Percentiles rank a stretch among this genome's conserved stretches.
These are phyloP conservation scores for Nothophoma quercina DNA, from an alignment of 2,329 filamentous ascomycete species.

Conservation along the genomic window DNA sequence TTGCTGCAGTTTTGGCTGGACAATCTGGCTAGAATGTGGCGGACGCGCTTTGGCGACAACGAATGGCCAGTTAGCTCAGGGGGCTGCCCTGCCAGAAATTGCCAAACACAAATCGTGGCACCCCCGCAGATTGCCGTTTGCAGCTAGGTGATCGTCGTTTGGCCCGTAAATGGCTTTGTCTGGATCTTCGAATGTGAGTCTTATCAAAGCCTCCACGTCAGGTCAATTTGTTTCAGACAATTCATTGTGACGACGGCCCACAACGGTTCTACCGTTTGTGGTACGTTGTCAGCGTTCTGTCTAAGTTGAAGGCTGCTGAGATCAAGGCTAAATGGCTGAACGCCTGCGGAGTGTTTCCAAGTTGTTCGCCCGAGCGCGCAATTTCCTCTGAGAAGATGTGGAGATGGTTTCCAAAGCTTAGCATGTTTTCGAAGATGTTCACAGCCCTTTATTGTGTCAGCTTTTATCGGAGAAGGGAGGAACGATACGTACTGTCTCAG, in stretches of 20 bases:
- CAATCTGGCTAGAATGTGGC: slow-evolving; percentile 14
- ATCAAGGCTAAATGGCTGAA: slow-evolving; percentile 80
- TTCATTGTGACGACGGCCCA: background rate
- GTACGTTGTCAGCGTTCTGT: slow-evolving; percentile 52
- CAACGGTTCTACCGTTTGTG: slow-evolving; percentile 12
- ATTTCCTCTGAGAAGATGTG: slow-evolving; percentile 84
- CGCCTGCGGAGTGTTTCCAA: slow-evolving; percentile 81
- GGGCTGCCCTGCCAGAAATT: slow-evolving; percentile 1
- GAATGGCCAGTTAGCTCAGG: slow-evolving; percentile 15
- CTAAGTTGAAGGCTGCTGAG: slow-evolving; percentile 79
- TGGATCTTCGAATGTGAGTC: slow-evolving; percentile 1
- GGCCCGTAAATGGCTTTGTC: slow-evolving; percentile 5
- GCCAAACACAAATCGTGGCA: slow-evolving; percentile 9
- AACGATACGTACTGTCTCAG: slow-evolving; percentile 48
- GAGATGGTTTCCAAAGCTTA: slow-evolving; percentile 78
- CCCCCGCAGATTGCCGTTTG: slow-evolving; percentile 8
- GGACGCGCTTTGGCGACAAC: slow-evolving; percentile 7
- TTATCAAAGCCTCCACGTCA: slow-evolving; percentile 2
- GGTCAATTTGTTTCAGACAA: background rate
- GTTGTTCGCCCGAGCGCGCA: slow-evolving; percentile 74
- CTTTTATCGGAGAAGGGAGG: background rate
- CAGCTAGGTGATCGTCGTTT: slow-evolving; percentile 12
- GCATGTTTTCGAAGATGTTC: slow-evolving; percentile 79
- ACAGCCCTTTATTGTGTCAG: slow-evolving; percentile 55
- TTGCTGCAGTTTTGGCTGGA: slow-evolving; percentile 17